Conservation (phyloP, 345 rosid genomes). For the Pistacia integerrima region DNA sequence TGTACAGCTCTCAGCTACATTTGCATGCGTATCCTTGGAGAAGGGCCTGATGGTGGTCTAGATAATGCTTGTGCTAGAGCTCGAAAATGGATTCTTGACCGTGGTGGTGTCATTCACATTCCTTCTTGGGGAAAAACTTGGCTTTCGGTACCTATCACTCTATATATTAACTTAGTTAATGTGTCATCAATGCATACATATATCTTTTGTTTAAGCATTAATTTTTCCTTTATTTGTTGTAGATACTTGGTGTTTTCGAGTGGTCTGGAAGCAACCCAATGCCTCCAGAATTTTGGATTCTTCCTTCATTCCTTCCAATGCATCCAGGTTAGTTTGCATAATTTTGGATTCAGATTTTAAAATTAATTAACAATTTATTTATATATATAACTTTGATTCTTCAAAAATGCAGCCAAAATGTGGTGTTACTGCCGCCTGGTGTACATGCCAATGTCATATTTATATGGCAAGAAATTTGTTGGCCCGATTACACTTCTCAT, state of each 20-base stretch:
- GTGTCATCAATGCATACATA: not conserved
- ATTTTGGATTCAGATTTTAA: too few relatives aligned
- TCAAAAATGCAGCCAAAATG: slow-evolving; percentile 31
- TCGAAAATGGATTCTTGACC: slow-evolving; percentile 38
- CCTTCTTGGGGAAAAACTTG: slow-evolving; percentile 49
- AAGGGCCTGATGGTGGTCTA: slow-evolving; percentile 35
- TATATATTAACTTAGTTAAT: not conserved
- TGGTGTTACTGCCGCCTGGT: slow-evolving; percentile 37
- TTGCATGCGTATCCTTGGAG: slow-evolving; percentile 43
- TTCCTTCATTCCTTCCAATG: slow-evolving; percentile 42
- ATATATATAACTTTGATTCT: not conserved
- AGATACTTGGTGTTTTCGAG: slow-evolving; percentile 35
- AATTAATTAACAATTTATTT: not conserved
- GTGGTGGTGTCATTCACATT: slow-evolving; percentile 33
- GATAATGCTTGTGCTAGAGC: slow-evolving; percentile 36
- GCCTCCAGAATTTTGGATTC: slow-evolving; percentile 43
- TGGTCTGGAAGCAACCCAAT: slow-evolving; percentile 42
- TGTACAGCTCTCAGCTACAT: slow-evolving; percentile 35
- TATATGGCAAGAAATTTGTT: slow-evolving; percentile 38
- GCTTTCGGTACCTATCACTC: slow-evolving; percentile 29
- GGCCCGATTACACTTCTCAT: slow-evolving; percentile 35
- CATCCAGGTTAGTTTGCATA: slow-evolving; percentile 26
- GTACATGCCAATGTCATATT: slow-evolving; percentile 43
- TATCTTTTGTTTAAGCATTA: too few relatives aligned
- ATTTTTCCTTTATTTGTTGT: not conserved